These are phyloP conservation scores for Alternaria tenuissima DNA, from an alignment of 2,329 filamentous ascomycete genomes.

Conservation along the genomic window DNA sequence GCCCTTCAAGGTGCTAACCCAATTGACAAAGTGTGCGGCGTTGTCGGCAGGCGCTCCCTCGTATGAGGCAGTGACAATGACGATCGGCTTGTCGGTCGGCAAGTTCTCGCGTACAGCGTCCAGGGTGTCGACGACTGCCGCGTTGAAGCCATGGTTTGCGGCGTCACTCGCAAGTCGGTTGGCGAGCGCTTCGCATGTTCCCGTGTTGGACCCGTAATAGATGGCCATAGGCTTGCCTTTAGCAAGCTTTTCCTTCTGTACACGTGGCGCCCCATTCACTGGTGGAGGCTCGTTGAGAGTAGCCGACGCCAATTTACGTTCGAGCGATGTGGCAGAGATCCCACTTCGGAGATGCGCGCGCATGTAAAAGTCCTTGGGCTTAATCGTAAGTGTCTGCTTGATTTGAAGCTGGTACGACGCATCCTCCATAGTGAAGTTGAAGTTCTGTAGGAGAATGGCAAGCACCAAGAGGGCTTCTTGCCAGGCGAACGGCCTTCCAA, in stretches of 20 bases:
- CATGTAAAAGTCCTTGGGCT: slow-evolving; percentile 54
- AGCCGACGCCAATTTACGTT: slow-evolving; percentile 36
- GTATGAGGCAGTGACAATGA: slow-evolving; percentile 53
- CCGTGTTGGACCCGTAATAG: slow-evolving; percentile 53
- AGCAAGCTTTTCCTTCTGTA: slow-evolving; percentile 18
- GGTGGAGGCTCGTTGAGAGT: slow-evolving; percentile 27
- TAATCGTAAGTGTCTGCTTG: slow-evolving; percentile 57
- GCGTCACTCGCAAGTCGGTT: slow-evolving; percentile 49
- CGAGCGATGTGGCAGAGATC: slow-evolving; percentile 43
- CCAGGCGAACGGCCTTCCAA: slow-evolving; percentile 64
- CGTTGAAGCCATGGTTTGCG: slow-evolving; percentile 47
- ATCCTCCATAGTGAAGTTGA: slow-evolving; percentile 55
- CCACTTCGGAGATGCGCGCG: slow-evolving; percentile 45
- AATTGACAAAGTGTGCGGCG: slow-evolving; percentile 53
- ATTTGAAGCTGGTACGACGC: slow-evolving; percentile 55
- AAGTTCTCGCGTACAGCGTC: slow-evolving; percentile 47
- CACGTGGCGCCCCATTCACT: slow-evolving; percentile 12
- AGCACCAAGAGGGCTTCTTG: slow-evolving; percentile 60
- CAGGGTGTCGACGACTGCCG: slow-evolving; percentile 45
- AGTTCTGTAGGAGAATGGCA: slow-evolving; percentile 56
- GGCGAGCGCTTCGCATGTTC: slow-evolving; percentile 54
- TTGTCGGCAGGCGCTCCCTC: slow-evolving; percentile 56
- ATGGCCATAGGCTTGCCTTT: slow-evolving; percentile 47
- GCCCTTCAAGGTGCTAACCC: slow-evolving; percentile 44
- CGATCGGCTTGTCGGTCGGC: slow-evolving; percentile 48